Conservation (phyloP, 2,329 filamentous ascomycete genomes). For the Arthrobotrys musiformis region DNA sequence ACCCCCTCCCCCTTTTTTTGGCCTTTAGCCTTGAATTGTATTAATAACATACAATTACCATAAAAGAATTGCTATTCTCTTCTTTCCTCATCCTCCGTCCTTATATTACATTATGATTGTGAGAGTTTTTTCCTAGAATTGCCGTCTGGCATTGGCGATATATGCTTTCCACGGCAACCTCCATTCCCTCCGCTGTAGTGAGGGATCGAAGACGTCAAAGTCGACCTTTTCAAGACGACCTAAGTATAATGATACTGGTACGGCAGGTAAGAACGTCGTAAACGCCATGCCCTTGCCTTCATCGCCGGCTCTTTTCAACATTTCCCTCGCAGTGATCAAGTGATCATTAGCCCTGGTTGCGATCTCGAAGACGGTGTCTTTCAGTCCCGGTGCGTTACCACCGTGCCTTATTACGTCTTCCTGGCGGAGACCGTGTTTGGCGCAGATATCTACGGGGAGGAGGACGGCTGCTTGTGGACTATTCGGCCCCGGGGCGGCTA, state of each 20-base stretch:
- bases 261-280: conserved; percentile 63
- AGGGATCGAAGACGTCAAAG: conserved; percentile 80
- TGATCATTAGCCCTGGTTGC: conserved; percentile 96
- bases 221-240: conserved; percentile 79
- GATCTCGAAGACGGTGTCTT: conserved; percentile 89
- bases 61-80: conserved; percentile 26
- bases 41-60: conserved; percentile 54
- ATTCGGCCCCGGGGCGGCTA: conserved; percentile 74
- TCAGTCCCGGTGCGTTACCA: conserved; percentile 76
- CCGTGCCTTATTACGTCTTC: conserved; percentile 89
- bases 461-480: conserved; percentile 71
- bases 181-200: conserved; percentile 77
- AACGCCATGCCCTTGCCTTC: conserved; percentile 74
- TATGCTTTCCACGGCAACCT: conserved; percentile 78
- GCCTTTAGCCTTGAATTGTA: conserved; percentile 35
- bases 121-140: conserved; percentile 56
- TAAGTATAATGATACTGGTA: conserved; percentile 82
- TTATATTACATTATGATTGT: neutral
- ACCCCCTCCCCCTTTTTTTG: conserved; percentile 10
- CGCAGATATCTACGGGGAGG: conserved; percentile 89
- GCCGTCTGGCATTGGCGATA: conserved; percentile 54
- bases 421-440: conserved; percentile 80
- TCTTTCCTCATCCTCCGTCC: neutral
- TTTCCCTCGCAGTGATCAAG: conserved; percentile 89
- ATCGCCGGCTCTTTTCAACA: conserved; percentile 84